Base-by-base conservation (phyloP, 176 grass and related monocot genomes). In the Saccharum officinarum region DNA sequence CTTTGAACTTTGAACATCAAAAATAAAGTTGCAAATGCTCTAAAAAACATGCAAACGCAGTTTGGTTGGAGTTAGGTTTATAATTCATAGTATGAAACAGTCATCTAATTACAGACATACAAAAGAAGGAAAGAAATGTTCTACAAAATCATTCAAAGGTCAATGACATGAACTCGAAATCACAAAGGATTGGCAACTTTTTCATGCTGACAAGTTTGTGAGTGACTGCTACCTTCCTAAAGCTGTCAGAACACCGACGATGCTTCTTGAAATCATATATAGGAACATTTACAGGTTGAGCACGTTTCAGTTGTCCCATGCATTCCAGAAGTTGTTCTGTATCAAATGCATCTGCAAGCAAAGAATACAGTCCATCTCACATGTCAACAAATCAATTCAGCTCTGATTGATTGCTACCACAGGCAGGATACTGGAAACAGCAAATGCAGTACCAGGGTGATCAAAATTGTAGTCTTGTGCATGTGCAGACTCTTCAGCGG, bases 231-330 rank as follows among this genome's bases (percentile, higher is more conserved):
- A 98, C 97, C 97, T 96, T 96, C 66, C 97, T 84, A 72, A 99
- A 94, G 52, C n/a, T 94, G 79, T 96, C 93, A 47, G 91, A 94
- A 59, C 84, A 94, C 69, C 94, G 84, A 23, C 86, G 83, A 80
- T 99, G 97, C 33, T 91, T 96, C 91, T 96, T 99, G 69, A 99
- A 99, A 86, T 99, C 97, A 86, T 99, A 99, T 54, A 99, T 96
- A 10, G 97, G 97, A 77, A 99, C 88, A 89, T 96, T 99, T 65
- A 99, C 97, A 82, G 93, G 91, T 28, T 80, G 82, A 44, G 83
- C 91, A 89, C 83, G 57, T 81, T 99, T 99, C 38, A 99, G 84
- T 63, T 99, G 87, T 30, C 83, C 91, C 92, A 94, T 92, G 86
- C 97, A 99, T 83, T 99, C 86, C 49, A 99, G 82, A 91, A 99